Conservation (phyloP, 2,329 filamentous ascomycete genomes). For the Sporothrix pseudoabietina region DNA sequence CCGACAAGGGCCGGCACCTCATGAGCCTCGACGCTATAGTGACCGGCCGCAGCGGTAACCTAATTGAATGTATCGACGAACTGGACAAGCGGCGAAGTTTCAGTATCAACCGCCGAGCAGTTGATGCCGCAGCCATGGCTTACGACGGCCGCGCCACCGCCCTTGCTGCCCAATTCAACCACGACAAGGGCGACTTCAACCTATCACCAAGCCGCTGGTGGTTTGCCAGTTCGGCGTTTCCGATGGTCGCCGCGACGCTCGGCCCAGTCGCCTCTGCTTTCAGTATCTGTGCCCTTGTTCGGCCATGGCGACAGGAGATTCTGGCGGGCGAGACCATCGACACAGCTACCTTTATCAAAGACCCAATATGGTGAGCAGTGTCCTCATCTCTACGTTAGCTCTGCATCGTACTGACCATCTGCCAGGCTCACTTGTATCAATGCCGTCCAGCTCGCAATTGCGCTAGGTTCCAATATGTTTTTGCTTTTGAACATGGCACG, state of each 20-base stretch:
- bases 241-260: slow-evolving; percentile 79
- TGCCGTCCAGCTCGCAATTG: slow-evolving; percentile 72
- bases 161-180: not conserved
- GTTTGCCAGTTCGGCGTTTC: slow-evolving; percentile 67
- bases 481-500: slow-evolving; percentile 86
- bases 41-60: slow-evolving; percentile 1
- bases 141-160: not conserved
- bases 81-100: slow-evolving; percentile 16
- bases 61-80: not conserved
- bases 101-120: slow-evolving; percentile 7
- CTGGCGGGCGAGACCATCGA: slow-evolving; percentile 51
- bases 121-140: not conserved
- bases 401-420: not conserved
- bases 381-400: too few relatives aligned
- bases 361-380: slow-evolving; percentile 67
- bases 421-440: slow-evolving; percentile 70
- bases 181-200: not conserved
- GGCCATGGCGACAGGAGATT: slow-evolving; percentile 69
- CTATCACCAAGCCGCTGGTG: slow-evolving; percentile 58
- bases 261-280: slow-evolving; percentile 86
- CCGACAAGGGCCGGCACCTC: not conserved
- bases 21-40: not conserved
- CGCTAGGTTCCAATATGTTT: slow-evolving; percentile 76
- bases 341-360: slow-evolving; percentile 56
- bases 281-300: slow-evolving; percentile 82